phyloP scores from a whole-genome alignment of 306 rosid species.

The Citrullus amarus region DNA sequence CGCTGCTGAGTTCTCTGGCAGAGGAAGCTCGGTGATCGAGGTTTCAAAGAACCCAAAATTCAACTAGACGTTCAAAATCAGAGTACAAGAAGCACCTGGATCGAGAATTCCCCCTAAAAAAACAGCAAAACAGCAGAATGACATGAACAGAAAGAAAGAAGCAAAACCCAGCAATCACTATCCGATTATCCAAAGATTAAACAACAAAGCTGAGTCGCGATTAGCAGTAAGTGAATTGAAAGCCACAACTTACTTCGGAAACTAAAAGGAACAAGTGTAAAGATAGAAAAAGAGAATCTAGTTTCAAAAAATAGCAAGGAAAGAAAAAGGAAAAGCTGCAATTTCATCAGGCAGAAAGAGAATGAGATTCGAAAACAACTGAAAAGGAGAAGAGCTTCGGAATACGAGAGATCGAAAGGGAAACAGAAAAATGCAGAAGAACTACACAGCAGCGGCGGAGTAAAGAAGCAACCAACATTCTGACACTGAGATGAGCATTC shows the following conservation, averaged over 20 bases:
- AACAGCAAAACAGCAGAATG: neutral
- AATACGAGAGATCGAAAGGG: conserved; percentile 16
- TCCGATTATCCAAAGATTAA: neutral
- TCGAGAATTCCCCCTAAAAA: neutral
- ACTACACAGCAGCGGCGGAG: conserved; percentile 3
- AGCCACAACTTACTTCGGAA: neutral
- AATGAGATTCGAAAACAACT: conserved; percentile 18
- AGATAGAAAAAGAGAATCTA: conserved; percentile 15
- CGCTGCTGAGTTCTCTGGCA: neutral
- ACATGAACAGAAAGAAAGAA: neutral
- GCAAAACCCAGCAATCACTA: neutral
- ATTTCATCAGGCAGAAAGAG: neutral
- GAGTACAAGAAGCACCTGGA: neutral
- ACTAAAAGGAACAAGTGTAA: neutral
- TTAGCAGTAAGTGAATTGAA: neutral
- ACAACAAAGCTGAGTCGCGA: neutral
- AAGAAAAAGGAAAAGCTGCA: conserved; percentile 15
- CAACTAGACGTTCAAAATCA: neutral
- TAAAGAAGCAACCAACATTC: conserved; percentile 16
- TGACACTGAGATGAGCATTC: neutral
- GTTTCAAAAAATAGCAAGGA: neutral
- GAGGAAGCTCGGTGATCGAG: neutral
- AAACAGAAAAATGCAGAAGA: conserved; percentile 4
- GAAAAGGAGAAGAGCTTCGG: conserved; percentile 18
- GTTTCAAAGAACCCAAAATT: neutral